phyloP scores from a whole-genome alignment of 352 stramenopile species.

The Phytophthora melonis region DNA sequence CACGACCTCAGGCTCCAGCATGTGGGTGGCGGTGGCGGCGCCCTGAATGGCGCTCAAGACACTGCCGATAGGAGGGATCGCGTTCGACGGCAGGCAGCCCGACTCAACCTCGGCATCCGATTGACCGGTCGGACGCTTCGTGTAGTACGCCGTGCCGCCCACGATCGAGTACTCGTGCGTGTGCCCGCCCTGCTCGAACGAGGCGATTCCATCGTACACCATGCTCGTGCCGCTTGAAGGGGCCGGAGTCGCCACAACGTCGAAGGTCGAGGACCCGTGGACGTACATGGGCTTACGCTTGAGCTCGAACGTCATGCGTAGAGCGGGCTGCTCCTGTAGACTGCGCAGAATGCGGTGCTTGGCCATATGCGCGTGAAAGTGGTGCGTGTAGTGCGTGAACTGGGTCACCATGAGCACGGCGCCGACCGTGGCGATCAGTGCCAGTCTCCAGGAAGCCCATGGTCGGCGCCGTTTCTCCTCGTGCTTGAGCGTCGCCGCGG shows the following conservation, averaged over 20 bases:
- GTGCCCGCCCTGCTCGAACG: conserved; percentile 37
- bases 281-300: conserved; percentile 56
- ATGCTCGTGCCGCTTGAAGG: conserved; percentile 27
- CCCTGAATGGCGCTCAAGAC: conserved; percentile 40
- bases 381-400: conserved; percentile 35
- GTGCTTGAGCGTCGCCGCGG: conserved; percentile 8
- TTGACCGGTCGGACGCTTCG: conserved; percentile 8
- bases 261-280: conserved; percentile 42
- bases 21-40: conserved; percentile 19
- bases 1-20: conserved; percentile 1
- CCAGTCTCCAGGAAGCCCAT: conserved; percentile 34
- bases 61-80: conserved; percentile 41
- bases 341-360: conserved; percentile 54
- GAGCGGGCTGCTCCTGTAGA: conserved; percentile 43
- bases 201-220: conserved; percentile 47
- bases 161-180: conserved; percentile 48
- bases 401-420: conserved; percentile 31
- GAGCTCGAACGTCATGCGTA: conserved; percentile 48
- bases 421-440: conserved; percentile 8
- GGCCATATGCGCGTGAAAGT: conserved; percentile 49
- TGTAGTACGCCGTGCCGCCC: conserved; percentile 48
- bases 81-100: conserved; percentile 35
- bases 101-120: conserved; percentile 3
- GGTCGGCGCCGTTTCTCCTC: conserved; percentile 7
- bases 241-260: conserved; percentile 46